These are phyloP conservation scores for Pestalotiopsis sp. DNA, from an alignment of 2,329 filamentous ascomycete species.

Conservation along the genomic window DNA sequence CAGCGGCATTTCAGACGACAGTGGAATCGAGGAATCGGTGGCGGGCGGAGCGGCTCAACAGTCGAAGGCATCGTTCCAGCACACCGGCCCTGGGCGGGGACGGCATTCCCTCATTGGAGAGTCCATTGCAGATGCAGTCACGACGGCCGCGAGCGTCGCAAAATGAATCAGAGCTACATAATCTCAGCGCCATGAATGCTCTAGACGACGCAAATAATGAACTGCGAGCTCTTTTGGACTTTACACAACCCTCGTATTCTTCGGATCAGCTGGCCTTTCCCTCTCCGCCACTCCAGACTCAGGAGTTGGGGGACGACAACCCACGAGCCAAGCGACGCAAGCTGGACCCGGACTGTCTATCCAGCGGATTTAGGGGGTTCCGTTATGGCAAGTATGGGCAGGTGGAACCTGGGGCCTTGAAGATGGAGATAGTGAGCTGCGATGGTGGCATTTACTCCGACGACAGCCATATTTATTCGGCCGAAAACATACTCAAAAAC, in stretches of 20 bases:
- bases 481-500: constrained; percentile 82
- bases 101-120: neutral
- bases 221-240: constrained; percentile 27
- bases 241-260: constrained; percentile 21
- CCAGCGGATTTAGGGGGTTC: constrained; percentile 58
- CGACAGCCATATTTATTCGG: constrained; percentile 60
- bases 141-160: neutral
- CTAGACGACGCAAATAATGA: constrained; percentile 24
- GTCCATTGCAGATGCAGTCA: neutral
- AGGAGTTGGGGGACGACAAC: constrained; percentile 31
- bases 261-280: constrained; percentile 27
- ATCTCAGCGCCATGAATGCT: neutral
- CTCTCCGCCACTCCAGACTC: constrained; percentile 24
- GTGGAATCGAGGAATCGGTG: constrained; percentile 17
- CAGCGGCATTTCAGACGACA: constrained; percentile 25
- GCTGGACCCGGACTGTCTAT: constrained; percentile 63
- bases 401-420: constrained; percentile 78
- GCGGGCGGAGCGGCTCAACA: constrained; percentile 23
- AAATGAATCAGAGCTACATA: constrained; percentile 16
- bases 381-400: constrained; percentile 87
- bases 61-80: constrained; percentile 9
- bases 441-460: constrained; percentile 77
- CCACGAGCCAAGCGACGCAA: constrained; percentile 70
- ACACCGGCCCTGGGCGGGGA: neutral
- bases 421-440: constrained; percentile 87